Conservation (phyloP, 805 yeast species). For the Candida dajiaensis region DNA sequence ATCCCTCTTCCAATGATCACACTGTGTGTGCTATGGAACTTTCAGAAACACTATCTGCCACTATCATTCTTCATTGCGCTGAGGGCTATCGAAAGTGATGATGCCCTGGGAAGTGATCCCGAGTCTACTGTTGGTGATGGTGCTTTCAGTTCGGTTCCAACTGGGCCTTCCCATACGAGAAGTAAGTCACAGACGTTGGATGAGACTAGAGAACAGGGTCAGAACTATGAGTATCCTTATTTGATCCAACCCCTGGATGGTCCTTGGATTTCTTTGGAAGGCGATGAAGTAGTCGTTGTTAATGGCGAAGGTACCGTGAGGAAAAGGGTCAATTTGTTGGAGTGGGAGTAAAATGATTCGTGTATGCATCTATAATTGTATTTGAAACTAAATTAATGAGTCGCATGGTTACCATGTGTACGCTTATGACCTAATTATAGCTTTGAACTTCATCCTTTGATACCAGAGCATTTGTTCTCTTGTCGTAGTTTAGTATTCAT, state of each 20-base stretch:
- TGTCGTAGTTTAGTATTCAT: no score
- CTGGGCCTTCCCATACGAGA: conserved; percentile 12
- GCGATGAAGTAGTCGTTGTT: conserved; percentile 35
- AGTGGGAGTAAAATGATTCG: conserved; percentile 32
- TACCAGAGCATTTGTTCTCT: no score
- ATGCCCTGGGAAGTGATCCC: conserved; percentile 1
- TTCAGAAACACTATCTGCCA: conserved; percentile 78
- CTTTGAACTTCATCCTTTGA: no score
- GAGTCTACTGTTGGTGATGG: conserved; percentile 17
- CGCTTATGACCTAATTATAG: no score
- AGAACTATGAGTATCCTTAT: conserved; percentile 73
- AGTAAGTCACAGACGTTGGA: conserved; percentile 22
- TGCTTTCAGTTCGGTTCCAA: conserved; percentile 5
- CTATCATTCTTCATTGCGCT: conserved; percentile 82
- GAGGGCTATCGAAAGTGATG: conserved; percentile 47
- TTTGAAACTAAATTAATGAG: neutral
- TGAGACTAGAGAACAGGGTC: conserved; percentile 26
- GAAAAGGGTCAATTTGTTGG: conserved; percentile 31
- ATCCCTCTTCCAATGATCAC: conserved; percentile 74
- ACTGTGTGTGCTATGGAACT: conserved; percentile 64
- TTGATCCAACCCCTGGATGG: conserved; percentile 70
- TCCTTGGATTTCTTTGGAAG: conserved; percentile 58
- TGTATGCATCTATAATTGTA: neutral
- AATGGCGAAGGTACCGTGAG: conserved; percentile 35
- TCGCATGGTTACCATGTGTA: no score